Evolutionary conservation across 2,329 filamentous ascomycete species (phyloP).

Genomic region (Xylaria sp.): DNA sequence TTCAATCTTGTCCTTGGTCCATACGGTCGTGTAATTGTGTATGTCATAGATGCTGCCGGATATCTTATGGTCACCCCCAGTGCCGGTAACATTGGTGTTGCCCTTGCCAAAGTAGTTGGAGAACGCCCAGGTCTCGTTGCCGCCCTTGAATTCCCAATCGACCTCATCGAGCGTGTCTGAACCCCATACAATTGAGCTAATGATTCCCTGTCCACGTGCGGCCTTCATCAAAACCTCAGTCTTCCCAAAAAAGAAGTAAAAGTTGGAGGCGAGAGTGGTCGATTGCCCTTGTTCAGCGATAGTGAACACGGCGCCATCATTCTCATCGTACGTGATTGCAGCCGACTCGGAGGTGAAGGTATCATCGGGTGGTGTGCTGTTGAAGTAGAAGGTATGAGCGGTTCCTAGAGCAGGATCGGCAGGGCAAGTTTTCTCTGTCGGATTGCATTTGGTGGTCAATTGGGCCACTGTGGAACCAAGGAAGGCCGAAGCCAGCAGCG

Average conservation of each 20-base stretch:
- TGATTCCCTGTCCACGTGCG: constrained; percentile 77
- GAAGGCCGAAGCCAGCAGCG: constrained; percentile 56
- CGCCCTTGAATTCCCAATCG: constrained; percentile 85
- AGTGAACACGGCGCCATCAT: constrained; percentile 76
- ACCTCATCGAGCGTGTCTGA: constrained; percentile 89
- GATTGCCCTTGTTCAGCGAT: constrained; percentile 77
- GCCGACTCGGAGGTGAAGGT: constrained; percentile 78
- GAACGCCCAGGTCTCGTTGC: constrained; percentile 70
- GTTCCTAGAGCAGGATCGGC: constrained; percentile 77
- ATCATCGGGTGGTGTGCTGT: constrained; percentile 65
- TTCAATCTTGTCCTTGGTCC: constrained; percentile 73
- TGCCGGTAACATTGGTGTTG: constrained; percentile 70
- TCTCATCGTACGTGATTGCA: constrained; percentile 67
- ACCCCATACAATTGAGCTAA: constrained; percentile 84
- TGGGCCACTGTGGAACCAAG: constrained; percentile 71
- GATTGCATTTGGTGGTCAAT: constrained; percentile 82
- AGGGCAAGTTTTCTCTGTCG: constrained; percentile 76
- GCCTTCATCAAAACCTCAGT: constrained; percentile 83
- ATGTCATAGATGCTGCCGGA: constrained; percentile 68
- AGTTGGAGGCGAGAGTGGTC: constrained; percentile 80
- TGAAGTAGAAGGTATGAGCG: constrained; percentile 72
- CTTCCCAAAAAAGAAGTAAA: constrained; percentile 88
- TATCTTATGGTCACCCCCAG: constrained; percentile 64
- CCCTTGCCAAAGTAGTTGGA: constrained; percentile 87
- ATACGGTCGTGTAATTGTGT: constrained; percentile 81